Evolutionary conservation across 345 rosid species (phyloP).

Genomic region (Camelina sativa): DNA sequence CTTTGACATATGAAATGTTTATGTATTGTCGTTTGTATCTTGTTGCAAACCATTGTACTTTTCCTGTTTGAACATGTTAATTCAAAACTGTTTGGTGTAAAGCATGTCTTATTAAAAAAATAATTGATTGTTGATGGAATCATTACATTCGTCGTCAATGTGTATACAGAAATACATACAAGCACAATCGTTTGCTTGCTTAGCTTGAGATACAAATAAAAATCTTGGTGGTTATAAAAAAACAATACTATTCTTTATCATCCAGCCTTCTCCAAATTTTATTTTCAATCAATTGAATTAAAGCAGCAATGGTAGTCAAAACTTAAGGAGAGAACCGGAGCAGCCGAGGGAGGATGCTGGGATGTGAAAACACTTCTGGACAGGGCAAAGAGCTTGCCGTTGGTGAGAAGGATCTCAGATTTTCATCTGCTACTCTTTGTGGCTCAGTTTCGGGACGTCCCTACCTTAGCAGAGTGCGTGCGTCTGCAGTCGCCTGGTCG

Average conservation of each 20-base stretch:
- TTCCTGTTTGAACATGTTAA: not conserved
- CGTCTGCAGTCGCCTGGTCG: slow-evolving; percentile 61
- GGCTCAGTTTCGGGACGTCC: slow-evolving; percentile 47
- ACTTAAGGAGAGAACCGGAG: slow-evolving; percentile 51
- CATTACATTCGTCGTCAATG: not conserved
- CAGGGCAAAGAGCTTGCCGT: slow-evolving; percentile 60
- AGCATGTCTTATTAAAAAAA: no score
- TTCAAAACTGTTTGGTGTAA: slow-evolving; percentile 1
- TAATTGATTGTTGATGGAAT: not conserved
- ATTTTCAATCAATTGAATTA: no score
- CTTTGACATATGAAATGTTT: not conserved
- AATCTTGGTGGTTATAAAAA: no score
- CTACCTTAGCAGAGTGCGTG: slow-evolving; percentile 63
- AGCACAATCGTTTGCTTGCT: not conserved
- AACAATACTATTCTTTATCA: no score
- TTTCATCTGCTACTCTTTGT: slow-evolving; percentile 75
- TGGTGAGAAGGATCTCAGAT: slow-evolving; percentile 78
- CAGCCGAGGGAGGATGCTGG: slow-evolving; percentile 49
- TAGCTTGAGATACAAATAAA: not conserved
- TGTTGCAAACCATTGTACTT: slow-evolving; percentile 10
- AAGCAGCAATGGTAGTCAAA: no score
- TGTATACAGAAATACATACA: no score
- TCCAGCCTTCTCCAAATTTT: no score
- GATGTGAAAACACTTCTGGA: slow-evolving; percentile 73
- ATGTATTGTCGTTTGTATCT: slow-evolving; percentile 10